A percentile compares a stretch with the other conserved stretches of the same genome.
Evolutionary conservation across 2,329 filamentous ascomycete species (phyloP).

Genomic region (Fusarium albidum): DNA sequence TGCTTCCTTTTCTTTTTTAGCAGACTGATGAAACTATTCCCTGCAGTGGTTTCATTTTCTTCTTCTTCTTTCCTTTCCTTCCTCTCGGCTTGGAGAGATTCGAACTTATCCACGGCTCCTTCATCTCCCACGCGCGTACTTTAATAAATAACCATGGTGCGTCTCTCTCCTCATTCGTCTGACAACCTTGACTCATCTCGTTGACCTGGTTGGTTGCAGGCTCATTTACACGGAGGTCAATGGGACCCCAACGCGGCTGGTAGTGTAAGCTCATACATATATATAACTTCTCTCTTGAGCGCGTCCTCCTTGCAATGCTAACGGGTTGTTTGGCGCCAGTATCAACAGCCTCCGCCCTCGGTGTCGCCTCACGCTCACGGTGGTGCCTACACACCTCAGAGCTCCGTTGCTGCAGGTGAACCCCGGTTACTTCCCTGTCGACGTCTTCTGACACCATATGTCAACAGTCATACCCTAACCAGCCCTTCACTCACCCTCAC

Average conservation of each 20-base stretch:
- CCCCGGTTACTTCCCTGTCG: background rate
- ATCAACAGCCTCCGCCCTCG: constrained; percentile 20
- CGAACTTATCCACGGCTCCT: background rate
- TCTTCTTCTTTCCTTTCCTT: constrained; percentile 1
- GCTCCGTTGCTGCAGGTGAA: constrained; percentile 31
- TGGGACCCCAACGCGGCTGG: constrained; percentile 34
- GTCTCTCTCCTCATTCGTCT: background rate
- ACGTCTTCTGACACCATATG: constrained; percentile 8
- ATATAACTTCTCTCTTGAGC: too few relatives aligned
- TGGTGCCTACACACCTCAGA: constrained; percentile 37
- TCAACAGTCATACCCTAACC: constrained; percentile 34
- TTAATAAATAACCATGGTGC: constrained; percentile 36
- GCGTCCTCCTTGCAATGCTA: background rate
- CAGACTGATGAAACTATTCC: background rate
- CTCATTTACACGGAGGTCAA: constrained; percentile 36
- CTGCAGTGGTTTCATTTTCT: background rate
- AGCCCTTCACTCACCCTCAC: constrained; percentile 30
- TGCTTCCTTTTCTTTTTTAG: background rate
- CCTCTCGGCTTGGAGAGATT: background rate
- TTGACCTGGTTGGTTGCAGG: constrained; percentile 16
- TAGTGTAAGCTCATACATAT: constrained; percentile 27
- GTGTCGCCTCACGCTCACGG: constrained; percentile 34
- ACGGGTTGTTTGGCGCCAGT: constrained; percentile 14
- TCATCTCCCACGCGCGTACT: constrained; percentile 15
- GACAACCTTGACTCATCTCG: background rate